These are phyloP conservation scores for Neophaeococcomyces mojaviensis DNA, from an alignment of 2,329 filamentous ascomycete genomes.

Conservation along the genomic window DNA sequence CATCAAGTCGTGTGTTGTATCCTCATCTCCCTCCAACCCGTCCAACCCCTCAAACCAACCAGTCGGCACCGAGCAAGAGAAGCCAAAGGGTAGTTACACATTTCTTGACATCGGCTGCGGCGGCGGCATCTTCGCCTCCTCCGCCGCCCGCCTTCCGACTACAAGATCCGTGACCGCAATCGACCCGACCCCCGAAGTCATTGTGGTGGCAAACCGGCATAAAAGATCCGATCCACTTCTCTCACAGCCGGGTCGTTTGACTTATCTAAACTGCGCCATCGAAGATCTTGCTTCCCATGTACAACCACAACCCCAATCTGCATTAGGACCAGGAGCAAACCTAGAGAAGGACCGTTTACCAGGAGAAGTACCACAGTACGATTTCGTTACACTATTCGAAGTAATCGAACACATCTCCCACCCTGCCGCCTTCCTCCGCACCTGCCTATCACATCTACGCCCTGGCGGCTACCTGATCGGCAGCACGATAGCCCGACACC, in stretches of 20 bases:
- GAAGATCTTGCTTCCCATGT: constrained; percentile 51
- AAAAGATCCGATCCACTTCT: constrained; percentile 66
- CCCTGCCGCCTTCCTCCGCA: constrained; percentile 65
- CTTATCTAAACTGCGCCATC: constrained; percentile 68
- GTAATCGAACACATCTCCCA: constrained; percentile 86
- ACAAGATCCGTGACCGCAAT: constrained; percentile 39
- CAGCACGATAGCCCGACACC: constrained; percentile 85
- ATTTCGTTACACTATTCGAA: constrained; percentile 84
- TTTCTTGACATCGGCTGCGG: constrained; percentile 94
- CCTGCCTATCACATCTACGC: constrained; percentile 66
- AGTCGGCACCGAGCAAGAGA: constrained; percentile 5
- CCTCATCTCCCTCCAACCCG: constrained; percentile 22
- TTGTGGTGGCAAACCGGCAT: constrained; percentile 64
- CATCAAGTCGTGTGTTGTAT: constrained; percentile 61
- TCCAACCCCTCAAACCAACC: constrained; percentile 2
- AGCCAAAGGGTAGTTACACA: no score
- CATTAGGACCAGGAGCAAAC: no score
- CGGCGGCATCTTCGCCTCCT: constrained; percentile 90
- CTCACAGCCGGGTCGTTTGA: constrained; percentile 47
- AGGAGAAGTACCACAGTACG: constrained; percentile 54
- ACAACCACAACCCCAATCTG: constrained; percentile 28
- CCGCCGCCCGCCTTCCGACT: constrained; percentile 35
- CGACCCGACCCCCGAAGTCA: constrained; percentile 37
- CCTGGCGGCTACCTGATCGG: constrained; percentile 90
- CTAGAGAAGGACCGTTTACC: no score